Base-by-base conservation (phyloP, 305 asterid species). In the Fraxinus sp. region DNA sequence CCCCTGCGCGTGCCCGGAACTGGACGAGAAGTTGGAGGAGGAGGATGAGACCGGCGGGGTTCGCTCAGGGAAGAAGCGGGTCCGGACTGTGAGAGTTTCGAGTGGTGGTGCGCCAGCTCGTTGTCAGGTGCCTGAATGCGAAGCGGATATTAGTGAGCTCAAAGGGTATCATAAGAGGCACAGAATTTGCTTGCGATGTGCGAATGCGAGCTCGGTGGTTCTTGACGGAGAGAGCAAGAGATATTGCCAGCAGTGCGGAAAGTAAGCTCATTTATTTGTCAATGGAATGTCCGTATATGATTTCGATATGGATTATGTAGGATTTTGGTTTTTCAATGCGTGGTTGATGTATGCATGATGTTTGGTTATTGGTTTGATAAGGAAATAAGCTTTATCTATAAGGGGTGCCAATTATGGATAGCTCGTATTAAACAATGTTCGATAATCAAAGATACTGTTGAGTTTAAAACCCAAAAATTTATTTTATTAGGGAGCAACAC, bases 201-300 rank as follows among this genome's bases (percentile, higher is more conserved):
- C 98, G 3, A 91, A 83, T 87, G 96, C 97, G 35, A 86, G 73
- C 62, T 79, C 83, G 1, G 98, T 95, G 41, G 78, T 87, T 79
- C 85, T 93, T 76, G 98, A 92, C 78, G 98, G 96, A 24, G 91
- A 90, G 84, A 91, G 80, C 89, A 95, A 92, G 91, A 88, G 98
- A 84, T 95, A 93, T 36, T 95, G 98, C 84, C 98, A 95, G 85
- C 98, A 95, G 89, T 95, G 98, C 81, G 98, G 98, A 79, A 95
- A 95, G 98, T 93, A 90, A 81, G 95, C 83, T 46, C 14, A 73
- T 26, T 77, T 66, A 66, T 43, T 18, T 14, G 1, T 64, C 26
- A 30, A 0, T 33, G 28, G 73, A 24, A 49, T 57, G 81, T 30
- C 28, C 71, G 18, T 41, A 0, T 20, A 26, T 77, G 81, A 55